Base-by-base conservation (phyloP, 805 yeast genomes). In the Ogataea pilisensis region DNA sequence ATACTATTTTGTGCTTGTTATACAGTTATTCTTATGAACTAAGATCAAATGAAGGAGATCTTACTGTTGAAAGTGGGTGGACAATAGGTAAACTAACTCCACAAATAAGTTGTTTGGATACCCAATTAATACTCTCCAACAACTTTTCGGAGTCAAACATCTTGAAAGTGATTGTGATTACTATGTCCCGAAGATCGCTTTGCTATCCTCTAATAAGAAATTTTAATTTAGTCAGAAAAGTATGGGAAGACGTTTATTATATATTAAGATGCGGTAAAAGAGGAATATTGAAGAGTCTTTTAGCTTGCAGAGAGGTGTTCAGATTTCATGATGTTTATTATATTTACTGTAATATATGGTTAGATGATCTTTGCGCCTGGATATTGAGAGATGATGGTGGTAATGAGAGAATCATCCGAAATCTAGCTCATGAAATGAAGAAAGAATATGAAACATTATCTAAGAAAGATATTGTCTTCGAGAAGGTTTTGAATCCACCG, bases 21-120 rank as follows among this genome's bases (percentile, higher is more conserved):
- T 93, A 85, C 61, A 79, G 84, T 1, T 85, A 79, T 51, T 74
- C 76, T 39, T 89, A 82, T 57, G 97, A 93, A 48, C 62, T 74
- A 37, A 66, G 96, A 28, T 83, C 84, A 39, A 87, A 82, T 28
- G 78, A 76, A 54, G 82, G 82, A 11, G 82, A 76, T 16, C 76
- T 78, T 38, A 87, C 78, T 14, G 79, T 85, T 4, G 99, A 93
- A 61, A 84, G 95, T 42, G 87, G 95, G 0, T 93, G 99, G 99
- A 81, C 91, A 0, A 74, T 93, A 4, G 99, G 99, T 1, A 89
- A 84, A 50, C 53, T 93, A 18, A 66, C 80, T 0, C 96, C 98
- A 1, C 93, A 87, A 53, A 62, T 91, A 29, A 60, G 89, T 7
- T 79, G 72, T 49, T 64, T 93, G 25, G 98, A 89, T 58, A 64